Percentiles rank a stretch among this genome's conserved stretches.
phyloP scores from a whole-genome alignment of 768 basidiomycete species.

The Agrocybe pediades region DNA sequence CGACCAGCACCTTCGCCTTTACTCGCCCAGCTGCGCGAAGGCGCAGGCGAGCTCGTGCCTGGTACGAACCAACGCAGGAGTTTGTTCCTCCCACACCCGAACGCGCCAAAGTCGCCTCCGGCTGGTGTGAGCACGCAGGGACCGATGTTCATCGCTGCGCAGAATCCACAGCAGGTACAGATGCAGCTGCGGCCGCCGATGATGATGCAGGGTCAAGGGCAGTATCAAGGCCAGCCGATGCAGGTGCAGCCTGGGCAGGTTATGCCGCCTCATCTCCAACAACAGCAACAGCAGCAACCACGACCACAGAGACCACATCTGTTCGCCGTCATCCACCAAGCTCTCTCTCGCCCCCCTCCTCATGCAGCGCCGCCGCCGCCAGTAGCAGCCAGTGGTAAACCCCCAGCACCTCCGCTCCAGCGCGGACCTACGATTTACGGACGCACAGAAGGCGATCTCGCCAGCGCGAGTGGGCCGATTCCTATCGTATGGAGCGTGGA shows the following conservation, averaged over 20 bases:
- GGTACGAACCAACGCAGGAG: slow-evolving; percentile 36
- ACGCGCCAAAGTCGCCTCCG: slow-evolving; percentile 42
- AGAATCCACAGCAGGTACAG: neutral
- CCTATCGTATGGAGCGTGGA: slow-evolving; percentile 62
- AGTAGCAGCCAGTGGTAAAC: slow-evolving; percentile 19
- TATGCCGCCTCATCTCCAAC: slow-evolving; percentile 1
- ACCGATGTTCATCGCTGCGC: slow-evolving; percentile 54
- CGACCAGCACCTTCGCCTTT: slow-evolving; percentile 20
- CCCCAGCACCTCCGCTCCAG: neutral
- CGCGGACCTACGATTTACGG: slow-evolving; percentile 64
- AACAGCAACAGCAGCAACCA: slow-evolving; percentile 1
- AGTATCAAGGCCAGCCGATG: slow-evolving; percentile 18
- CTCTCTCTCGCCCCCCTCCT: slow-evolving; percentile 20
- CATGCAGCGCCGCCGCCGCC: slow-evolving; percentile 1
- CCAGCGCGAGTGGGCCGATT: slow-evolving; percentile 52
- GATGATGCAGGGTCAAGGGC: neutral
- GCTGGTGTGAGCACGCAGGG: slow-evolving; percentile 36
- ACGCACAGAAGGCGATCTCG: slow-evolving; percentile 52
- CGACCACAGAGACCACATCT: slow-evolving; percentile 16
- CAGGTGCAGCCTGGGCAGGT: neutral
- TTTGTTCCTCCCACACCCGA: slow-evolving; percentile 48
- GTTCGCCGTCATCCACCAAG: slow-evolving; percentile 29
- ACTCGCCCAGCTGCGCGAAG: slow-evolving; percentile 31
- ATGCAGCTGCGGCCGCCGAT: neutral
- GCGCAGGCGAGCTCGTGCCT: slow-evolving; percentile 24